Base-by-base conservation (phyloP, 83 land plant genomes). In the Isoetes engelmannii region DNA sequence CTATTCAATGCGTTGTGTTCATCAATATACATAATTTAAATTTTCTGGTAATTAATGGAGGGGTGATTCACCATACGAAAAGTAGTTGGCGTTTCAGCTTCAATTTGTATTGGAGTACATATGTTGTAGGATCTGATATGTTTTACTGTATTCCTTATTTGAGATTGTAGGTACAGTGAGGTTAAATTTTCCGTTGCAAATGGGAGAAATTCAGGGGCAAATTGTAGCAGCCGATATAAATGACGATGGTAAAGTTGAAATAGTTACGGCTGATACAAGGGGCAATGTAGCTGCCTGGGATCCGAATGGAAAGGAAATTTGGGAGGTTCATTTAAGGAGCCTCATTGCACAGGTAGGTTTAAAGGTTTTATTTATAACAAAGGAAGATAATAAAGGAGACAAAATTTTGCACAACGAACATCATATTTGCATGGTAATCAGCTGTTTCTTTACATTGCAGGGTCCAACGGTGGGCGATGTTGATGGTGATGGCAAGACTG, bases 251-350 rank as follows among this genome's bases (percentile, higher is more conserved):
- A 82, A 84, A 74, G 72, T 90, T 67, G 93, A 95, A 76, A 71
- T 95, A 44, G 83, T 95, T 21, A 86, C 93, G 17, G 71, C 85
- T 72, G 99, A 95, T 79, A 75, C 80, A 9, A 88, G 88, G 73
- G 97, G 97, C 66, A 95, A 95, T 82, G 97, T 95, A 69, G 97
- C 84, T 74, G 97, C 99, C 64, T 95, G 93, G 93, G 81, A 82
- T 63, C 72, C 80, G n/a, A 76, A 90, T 68, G 99, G 97, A 61
- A 74, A 76, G 13, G 83, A 84, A 67, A 72, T 90, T 61, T 95
- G 99, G 97, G 90, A 86, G 74, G 67, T 48, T 7, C 93, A 94
- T 80, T 59, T 94, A 7, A 86, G 80, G 74, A 90, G 97, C 69
- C 82, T 90, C 42, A 76, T 94, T 68, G 85, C 99, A 6, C 99